Evolutionary conservation across 768 basidiomycete genomes (phyloP).

Genomic region (Mycena epipterygia): DNA sequence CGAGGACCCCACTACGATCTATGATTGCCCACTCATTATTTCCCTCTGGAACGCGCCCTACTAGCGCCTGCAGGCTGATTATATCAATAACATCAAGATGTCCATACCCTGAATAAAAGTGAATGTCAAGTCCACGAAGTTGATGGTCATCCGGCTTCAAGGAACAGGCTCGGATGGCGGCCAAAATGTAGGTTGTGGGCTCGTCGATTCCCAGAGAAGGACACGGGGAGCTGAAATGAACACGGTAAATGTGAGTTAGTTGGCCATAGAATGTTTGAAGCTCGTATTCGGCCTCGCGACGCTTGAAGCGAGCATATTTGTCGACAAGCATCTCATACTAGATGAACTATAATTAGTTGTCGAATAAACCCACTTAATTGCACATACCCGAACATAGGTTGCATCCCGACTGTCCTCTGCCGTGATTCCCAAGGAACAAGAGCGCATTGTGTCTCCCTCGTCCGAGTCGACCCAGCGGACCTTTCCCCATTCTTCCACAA

Average conservation of each 20-base stretch:
- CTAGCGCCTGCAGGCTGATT: conserved; percentile 39
- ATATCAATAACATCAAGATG: conserved; percentile 41
- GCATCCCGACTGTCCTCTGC: conserved; percentile 47
- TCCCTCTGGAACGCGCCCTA: conserved; percentile 36
- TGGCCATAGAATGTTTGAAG: conserved; percentile 48
- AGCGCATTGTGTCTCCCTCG: conserved; percentile 43
- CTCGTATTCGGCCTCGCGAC: not conserved
- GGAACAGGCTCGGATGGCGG: conserved; percentile 38
- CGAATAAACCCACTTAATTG: not conserved
- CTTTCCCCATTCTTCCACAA: conserved; percentile 46
- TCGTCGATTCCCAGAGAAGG: not conserved
- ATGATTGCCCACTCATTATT: conserved; percentile 39
- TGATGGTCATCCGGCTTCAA: conserved; percentile 22
- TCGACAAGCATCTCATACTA: conserved; percentile 53
- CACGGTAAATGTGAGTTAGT: conserved; percentile 43
- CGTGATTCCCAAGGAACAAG: conserved; percentile 23
- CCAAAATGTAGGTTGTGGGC: conserved; percentile 43
- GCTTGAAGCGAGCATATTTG: conserved; percentile 33
- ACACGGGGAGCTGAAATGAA: conserved; percentile 31
- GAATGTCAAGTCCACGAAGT: conserved; percentile 34
- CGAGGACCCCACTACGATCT: conserved; percentile 40
- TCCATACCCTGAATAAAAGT: conserved; percentile 36
- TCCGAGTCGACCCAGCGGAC: too few relatives aligned
- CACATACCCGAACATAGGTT: conserved; percentile 50
- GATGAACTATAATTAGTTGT: not conserved